These are phyloP conservation scores for Trametes elegans DNA, from an alignment of 768 basidiomycete species.

Conservation along the genomic window DNA sequence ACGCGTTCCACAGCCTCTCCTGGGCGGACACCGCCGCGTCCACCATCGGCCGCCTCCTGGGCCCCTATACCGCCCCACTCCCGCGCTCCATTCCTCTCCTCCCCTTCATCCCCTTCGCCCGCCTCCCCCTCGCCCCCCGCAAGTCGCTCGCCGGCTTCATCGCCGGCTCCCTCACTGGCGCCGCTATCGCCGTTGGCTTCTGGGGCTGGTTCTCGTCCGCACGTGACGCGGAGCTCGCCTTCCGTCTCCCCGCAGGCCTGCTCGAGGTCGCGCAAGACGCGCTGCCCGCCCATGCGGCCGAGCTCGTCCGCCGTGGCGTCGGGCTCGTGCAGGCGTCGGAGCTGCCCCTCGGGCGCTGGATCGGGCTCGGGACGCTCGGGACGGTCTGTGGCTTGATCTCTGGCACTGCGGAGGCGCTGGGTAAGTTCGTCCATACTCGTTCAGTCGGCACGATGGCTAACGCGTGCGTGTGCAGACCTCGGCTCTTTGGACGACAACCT, in stretches of 20 bases:
- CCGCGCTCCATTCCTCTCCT: constrained; percentile 41
- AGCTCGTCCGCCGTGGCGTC: constrained; percentile 28
- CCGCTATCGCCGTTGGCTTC: constrained; percentile 63
- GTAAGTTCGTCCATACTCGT: no score
- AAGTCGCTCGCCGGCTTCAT: constrained; percentile 86
- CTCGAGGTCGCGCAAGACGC: constrained; percentile 11
- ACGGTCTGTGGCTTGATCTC: constrained; percentile 73
- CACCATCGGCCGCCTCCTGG: constrained; percentile 85
- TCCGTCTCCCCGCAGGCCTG: constrained; percentile 25
- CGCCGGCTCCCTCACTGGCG: constrained; percentile 74
- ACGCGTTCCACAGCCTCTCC: constrained; percentile 59
- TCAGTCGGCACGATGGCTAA: no score
- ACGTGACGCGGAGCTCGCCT: constrained; percentile 42
- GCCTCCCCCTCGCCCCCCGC: constrained; percentile 71
- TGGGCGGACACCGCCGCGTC: constrained; percentile 97
- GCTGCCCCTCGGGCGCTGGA: constrained; percentile 38
- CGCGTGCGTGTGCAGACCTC: constrained; percentile 77
- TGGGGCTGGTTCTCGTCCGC: constrained; percentile 63
- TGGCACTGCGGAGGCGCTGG: constrained; percentile 86
- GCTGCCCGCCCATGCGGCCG: constrained; percentile 20
- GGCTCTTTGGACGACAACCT: constrained; percentile 87
- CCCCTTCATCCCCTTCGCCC: constrained; percentile 33
- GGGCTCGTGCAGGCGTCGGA: constrained; percentile 19
- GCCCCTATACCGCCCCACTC: constrained; percentile 61
- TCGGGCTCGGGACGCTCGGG: constrained; percentile 55